Conservation (phyloP, 805 yeast genomes). For the Grigorovia humatica region DNA sequence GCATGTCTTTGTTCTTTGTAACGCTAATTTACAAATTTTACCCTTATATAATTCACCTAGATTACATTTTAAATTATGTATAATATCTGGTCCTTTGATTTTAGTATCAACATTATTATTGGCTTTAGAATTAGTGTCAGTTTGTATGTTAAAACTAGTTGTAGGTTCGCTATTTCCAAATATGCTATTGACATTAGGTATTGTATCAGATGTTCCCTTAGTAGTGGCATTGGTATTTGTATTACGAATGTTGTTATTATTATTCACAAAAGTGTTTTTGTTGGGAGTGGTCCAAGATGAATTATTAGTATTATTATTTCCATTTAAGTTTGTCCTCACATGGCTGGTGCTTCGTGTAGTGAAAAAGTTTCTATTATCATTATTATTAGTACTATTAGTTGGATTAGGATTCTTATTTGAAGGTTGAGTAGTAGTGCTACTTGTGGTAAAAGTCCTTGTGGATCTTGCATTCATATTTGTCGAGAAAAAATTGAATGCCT, state of each 20-base stretch:
- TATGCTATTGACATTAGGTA: too few relatives aligned
- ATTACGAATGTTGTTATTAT: not conserved
- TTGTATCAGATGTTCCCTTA: too few relatives aligned
- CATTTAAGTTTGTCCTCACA: not conserved
- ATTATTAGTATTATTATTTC: not conserved
- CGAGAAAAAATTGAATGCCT: not conserved
- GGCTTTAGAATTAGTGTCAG: not conserved
- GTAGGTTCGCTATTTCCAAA: not conserved
- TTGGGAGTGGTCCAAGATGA: not conserved
- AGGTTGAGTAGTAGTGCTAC: too few relatives aligned
- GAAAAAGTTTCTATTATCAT: too few relatives aligned
- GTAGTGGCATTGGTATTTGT: not conserved
- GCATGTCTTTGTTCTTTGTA: conserved; percentile 43
- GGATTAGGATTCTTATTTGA: too few relatives aligned
- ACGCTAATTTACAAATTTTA: conserved; percentile 42
- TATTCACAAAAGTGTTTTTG: not conserved
- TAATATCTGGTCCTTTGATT: conserved; percentile 40
- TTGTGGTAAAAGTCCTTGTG: not conserved
- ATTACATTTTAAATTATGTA: conserved; percentile 42
- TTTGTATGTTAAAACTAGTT: not conserved
- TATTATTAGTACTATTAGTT: too few relatives aligned
- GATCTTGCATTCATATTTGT: not conserved
- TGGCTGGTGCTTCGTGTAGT: too few relatives aligned
- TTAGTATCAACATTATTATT: not conserved
- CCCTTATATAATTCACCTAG: conserved; percentile 51